Evolutionary conservation across 2,329 filamentous ascomycete species (phyloP).

Genomic region (Verruconis gallopava): DNA sequence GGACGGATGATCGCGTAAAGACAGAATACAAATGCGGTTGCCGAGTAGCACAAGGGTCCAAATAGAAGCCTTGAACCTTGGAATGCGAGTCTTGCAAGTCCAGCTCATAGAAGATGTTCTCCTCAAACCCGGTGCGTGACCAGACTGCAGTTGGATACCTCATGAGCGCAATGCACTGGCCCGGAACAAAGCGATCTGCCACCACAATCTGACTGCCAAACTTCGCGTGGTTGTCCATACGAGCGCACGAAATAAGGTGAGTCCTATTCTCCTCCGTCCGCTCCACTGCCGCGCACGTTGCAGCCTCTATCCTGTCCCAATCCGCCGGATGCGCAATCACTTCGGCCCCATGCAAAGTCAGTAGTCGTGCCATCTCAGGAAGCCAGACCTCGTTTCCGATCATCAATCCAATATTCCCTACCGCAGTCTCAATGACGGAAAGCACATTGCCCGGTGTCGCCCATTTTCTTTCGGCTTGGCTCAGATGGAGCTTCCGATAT

Average conservation of each 20-base stretch:
- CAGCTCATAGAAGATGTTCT: conserved; percentile 1
- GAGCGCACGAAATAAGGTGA: not conserved
- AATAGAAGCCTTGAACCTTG: not conserved
- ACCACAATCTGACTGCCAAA: not conserved
- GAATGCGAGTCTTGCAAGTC: conserved; percentile 2
- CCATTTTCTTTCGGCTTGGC: not conserved
- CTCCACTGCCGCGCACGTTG: not conserved
- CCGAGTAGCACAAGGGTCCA: not conserved
- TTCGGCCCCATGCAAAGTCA: not conserved
- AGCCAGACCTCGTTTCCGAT: conserved; percentile 3
- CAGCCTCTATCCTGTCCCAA: not conserved
- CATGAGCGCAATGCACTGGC: conserved; percentile 2
- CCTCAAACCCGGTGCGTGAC: not conserved
- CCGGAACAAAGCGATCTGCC: not conserved
- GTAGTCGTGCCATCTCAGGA: not conserved
- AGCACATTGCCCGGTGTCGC: not conserved
- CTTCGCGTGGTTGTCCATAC: not conserved
- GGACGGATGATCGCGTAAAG: no score
- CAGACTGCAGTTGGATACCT: conserved; percentile 1
- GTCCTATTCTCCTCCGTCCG: conserved; percentile 1
- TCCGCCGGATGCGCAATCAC: conserved; percentile 1
- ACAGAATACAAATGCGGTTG: not conserved
- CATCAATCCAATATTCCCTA: conserved; percentile 1
- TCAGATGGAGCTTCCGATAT: not conserved
- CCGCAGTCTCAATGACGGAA: not conserved